phyloP scores from a whole-genome alignment of 805 yeast species.

The Wickerhamiella sergipiensis region DNA sequence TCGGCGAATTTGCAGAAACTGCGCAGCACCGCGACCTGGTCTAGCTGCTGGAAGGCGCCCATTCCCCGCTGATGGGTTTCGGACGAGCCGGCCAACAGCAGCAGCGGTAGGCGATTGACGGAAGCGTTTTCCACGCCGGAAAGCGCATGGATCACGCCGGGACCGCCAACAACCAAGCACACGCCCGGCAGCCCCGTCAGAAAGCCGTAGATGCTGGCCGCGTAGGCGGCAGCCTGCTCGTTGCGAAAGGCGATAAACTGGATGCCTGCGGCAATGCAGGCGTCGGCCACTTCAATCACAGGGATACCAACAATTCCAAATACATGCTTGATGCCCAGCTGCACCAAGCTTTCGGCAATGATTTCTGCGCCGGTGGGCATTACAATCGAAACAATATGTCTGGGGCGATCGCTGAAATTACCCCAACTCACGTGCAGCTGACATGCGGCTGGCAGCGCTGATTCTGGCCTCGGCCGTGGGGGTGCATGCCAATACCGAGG shows the following conservation, averaged over 20 bases:
- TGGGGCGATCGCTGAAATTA: neutral
- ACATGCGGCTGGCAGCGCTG: neutral
- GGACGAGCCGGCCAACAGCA: conserved; percentile 52
- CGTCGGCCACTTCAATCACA: conserved; percentile 57
- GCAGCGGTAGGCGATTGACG: conserved; percentile 49
- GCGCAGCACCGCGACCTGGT: conserved; percentile 40
- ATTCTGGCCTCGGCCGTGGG: neutral
- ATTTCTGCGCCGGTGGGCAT: conserved; percentile 29
- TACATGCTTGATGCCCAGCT: conserved; percentile 40
- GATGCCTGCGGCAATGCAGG: conserved; percentile 39
- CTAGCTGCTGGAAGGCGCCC: conserved; percentile 63
- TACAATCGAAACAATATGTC: neutral
- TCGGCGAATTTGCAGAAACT: conserved; percentile 41
- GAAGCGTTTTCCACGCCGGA: conserved; percentile 53
- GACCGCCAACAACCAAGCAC: conserved; percentile 60
- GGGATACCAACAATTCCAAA: conserved; percentile 72
- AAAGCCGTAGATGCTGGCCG: conserved; percentile 60
- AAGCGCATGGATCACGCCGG: conserved; percentile 54
- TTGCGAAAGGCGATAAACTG: conserved; percentile 49
- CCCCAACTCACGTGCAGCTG: neutral
- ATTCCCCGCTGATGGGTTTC: conserved; percentile 34
- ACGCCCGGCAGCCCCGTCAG: conserved; percentile 55
- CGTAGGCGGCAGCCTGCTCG: conserved; percentile 65
- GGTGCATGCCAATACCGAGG: conserved; percentile 11
- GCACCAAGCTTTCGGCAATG: conserved; percentile 35